Percentiles rank a stretch among this genome's conserved stretches.
Evolutionary conservation across 2,329 filamentous ascomycete genomes (phyloP).

Genomic region (Fusarium bactridioides): DNA sequence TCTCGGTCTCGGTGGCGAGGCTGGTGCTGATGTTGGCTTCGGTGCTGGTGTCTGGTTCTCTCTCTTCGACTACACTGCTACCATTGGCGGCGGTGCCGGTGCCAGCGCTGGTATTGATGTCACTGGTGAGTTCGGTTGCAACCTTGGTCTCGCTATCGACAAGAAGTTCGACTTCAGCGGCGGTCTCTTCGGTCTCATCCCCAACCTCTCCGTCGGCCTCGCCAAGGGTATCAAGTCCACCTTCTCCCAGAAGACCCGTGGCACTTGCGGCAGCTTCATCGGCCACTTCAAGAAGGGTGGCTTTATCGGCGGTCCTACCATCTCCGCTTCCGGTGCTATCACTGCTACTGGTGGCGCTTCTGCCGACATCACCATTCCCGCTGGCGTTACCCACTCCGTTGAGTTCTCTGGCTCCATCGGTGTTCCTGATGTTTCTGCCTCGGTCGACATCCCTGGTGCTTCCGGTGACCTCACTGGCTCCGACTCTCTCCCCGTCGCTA

Average conservation of each 20-base stretch:
- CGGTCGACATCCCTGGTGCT: not conserved
- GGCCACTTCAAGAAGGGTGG: slow-evolving; percentile 21
- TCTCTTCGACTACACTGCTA: slow-evolving; percentile 60
- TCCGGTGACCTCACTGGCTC: slow-evolving; percentile 4
- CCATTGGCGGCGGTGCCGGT: slow-evolving; percentile 48
- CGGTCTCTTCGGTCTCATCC: slow-evolving; percentile 49
- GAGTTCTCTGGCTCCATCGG: slow-evolving; percentile 7
- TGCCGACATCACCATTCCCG: slow-evolving; percentile 5
- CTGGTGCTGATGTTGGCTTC: slow-evolving; percentile 47
- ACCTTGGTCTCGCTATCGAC: slow-evolving; percentile 35
- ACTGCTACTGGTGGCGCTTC: slow-evolving; percentile 16
- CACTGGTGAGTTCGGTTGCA: slow-evolving; percentile 28
- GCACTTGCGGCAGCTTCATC: slow-evolving; percentile 26
- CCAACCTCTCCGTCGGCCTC: slow-evolving; percentile 51
- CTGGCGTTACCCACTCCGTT: slow-evolving; percentile 9
- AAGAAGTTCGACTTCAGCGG: slow-evolving; percentile 31
- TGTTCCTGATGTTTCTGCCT: not conserved
- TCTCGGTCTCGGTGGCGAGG: slow-evolving; percentile 44
- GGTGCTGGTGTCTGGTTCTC: slow-evolving; percentile 59
- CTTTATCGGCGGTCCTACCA: slow-evolving; percentile 10
- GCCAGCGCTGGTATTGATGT: slow-evolving; percentile 47
- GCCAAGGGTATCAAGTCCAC: slow-evolving; percentile 24
- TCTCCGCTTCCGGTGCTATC: slow-evolving; percentile 19
- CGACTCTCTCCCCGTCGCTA: not conserved
- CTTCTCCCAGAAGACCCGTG: slow-evolving; percentile 29